Base-by-base conservation (phyloP, 768 basidiomycete species). In the Leccinum ochraceum region DNA sequence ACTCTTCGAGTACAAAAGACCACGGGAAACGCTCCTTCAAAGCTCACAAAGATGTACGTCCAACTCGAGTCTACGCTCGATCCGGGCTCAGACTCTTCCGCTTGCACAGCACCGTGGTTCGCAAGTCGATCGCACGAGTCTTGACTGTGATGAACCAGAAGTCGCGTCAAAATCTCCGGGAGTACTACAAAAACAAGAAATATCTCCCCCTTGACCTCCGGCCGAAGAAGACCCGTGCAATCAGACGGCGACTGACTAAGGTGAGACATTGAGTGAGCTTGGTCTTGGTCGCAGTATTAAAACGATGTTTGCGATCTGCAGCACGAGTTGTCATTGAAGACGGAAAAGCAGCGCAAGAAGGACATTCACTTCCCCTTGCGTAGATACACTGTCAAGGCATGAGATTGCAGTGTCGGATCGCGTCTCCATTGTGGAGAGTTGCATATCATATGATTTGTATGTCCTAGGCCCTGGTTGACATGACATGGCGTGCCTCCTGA, bases 81-180 rank as follows among this genome's bases (percentile, higher is more conserved):
- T 53, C 34, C 32, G 6, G 48, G 49, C 1, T 8, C n/a, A 14
- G 17, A n/a, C 30, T 36, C 32, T 61, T 54, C 42, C n/a, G n/a
- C 42, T 44, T 11, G 42, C 10, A n/a, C 66, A 99, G 97, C 79
- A 86, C 89, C 77, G 84, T 90, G 67, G 94, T 98, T 77, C 95
- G 97, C 84, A 98, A 98, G 82, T 95, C 94, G 66, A 93, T 99
- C 74, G 97, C 97, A 65, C 94, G 97, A 58, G 95, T 98, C 67
- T 77, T 98, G 80, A 99, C 97, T 49, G 95, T 98, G 70, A 96
- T 90, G 84, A 98, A 97, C 89, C 91, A 94, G 77, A 99, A 99
- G 80, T 88, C 89, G 68, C 92, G 96, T 68, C 90, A 94, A 82
- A 94, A 95, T 80, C 87, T 97, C 67, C 92, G 94, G 58, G 95